Percentiles rank a stretch among this genome's conserved stretches.
phyloP scores from a whole-genome alignment of 139 green algal species.

The Spirogloea muscicola region DNA sequence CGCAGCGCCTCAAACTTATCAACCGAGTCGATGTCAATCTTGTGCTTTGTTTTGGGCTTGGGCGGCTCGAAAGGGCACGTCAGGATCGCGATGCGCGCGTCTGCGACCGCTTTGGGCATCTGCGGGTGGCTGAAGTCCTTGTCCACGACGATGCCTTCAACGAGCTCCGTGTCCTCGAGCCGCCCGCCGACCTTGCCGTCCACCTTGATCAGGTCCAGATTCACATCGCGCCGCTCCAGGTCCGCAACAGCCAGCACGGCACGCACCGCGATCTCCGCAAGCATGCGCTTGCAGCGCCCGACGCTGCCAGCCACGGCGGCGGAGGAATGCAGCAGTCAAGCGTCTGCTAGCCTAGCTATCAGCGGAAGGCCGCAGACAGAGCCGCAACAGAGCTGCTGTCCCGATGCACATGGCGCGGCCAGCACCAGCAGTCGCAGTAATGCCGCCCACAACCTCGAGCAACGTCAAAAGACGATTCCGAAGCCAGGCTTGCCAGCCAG shows the following conservation, averaged over 20 bases:
- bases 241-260: conserved; percentile 95
- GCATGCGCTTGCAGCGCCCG: conserved; percentile 83
- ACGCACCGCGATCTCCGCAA: conserved; percentile 97
- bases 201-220: conserved; percentile 99
- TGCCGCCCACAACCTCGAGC: no score
- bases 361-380: no score
- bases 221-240: conserved; percentile 89
- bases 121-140: conserved; percentile 98
- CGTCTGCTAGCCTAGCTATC: no score
- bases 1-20: conserved; percentile 95
- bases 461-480: no score
- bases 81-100: conserved; percentile 96
- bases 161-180: conserved; percentile 91
- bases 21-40: conserved; percentile 97
- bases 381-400: no score
- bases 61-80: conserved; percentile 99
- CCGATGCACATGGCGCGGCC: no score
- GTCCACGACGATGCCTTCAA: conserved; percentile 95
- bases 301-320: no score
- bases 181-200: conserved; percentile 94
- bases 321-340: no score
- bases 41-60: conserved; percentile 99
- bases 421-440: no score
- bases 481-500: no score
- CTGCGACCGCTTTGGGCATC: conserved; percentile 77